These are phyloP conservation scores for Venturia pyrina DNA, from an alignment of 2,329 filamentous ascomycete species.

Conservation along the genomic window DNA sequence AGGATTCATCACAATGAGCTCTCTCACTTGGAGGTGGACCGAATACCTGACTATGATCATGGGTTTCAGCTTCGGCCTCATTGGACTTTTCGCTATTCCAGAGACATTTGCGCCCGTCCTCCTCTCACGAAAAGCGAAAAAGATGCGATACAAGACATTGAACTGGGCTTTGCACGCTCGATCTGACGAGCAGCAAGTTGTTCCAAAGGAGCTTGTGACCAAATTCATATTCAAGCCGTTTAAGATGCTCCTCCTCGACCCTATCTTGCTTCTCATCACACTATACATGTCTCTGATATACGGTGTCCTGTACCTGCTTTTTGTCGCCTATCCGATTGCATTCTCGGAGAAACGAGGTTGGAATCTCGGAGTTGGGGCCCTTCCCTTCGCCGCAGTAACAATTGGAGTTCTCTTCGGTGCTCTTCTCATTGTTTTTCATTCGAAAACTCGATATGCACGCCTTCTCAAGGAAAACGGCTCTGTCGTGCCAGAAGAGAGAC, in stretches of 20 bases:
- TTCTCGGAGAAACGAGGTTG: constrained; percentile 34
- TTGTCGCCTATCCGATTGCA: constrained; percentile 38
- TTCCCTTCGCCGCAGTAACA: constrained; percentile 35
- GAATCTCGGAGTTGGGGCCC: constrained; percentile 28
- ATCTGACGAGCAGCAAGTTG: constrained; percentile 33
- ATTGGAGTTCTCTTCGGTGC: constrained; percentile 29
- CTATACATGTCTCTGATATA: constrained; percentile 32
- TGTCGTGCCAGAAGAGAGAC: constrained; percentile 35
- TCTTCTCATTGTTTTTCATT: constrained; percentile 23
- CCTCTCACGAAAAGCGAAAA: constrained; percentile 37
- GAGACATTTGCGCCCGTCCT: constrained; percentile 43
- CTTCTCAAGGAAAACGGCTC: constrained; percentile 22
- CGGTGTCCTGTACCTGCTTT: constrained; percentile 37
- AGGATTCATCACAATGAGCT: constrained; percentile 37
- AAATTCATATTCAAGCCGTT: constrained; percentile 38
- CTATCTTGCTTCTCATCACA: constrained; percentile 38
- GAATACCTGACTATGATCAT: constrained; percentile 46
- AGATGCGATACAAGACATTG: constrained; percentile 37
- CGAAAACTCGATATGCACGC: constrained; percentile 24
- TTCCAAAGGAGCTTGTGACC: constrained; percentile 27
- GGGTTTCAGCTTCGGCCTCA: constrained; percentile 21
- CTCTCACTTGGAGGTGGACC: constrained; percentile 49
- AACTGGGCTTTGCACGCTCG: constrained; percentile 39
- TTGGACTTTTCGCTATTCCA: constrained; percentile 38
- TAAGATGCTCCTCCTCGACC: constrained; percentile 37